A percentile compares a stretch with the other conserved stretches of the same genome.
phyloP scores from a whole-genome alignment of 1,284 basidiomycete species.

The Cryptococcus sp. region DNA sequence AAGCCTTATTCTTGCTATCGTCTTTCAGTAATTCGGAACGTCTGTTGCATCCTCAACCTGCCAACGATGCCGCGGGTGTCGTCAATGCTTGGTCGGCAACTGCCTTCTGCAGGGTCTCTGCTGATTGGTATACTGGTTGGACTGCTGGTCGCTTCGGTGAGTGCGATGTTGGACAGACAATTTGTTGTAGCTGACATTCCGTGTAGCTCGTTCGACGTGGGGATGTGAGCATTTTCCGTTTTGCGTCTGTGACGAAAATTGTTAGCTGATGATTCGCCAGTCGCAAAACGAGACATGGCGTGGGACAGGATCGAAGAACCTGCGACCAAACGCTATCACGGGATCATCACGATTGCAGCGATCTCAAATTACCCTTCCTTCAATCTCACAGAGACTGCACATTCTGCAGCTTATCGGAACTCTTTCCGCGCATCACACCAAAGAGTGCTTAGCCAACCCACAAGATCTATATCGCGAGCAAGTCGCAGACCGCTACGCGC shows the following conservation, averaged over 20 bases:
- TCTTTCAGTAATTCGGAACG: too few species aligned
- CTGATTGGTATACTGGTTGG: conserved; percentile 54
- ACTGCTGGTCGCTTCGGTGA: conserved; percentile 50
- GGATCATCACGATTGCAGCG: conserved; percentile 35
- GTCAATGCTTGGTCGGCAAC: conserved; percentile 28
- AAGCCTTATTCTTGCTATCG: too few species aligned
- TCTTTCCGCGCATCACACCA: conserved; percentile 83
- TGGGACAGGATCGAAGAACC: conserved; percentile 28
- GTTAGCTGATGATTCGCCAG: conserved; percentile 11
- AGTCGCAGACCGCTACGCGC: conserved; percentile 75
- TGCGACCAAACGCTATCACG: conserved; percentile 32
- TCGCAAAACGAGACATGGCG: conserved; percentile 31
- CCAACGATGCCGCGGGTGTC: too few species aligned
- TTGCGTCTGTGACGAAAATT: not conserved
- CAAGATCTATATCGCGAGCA: conserved; percentile 83
- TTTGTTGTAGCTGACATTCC: too few species aligned
- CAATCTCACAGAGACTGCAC: conserved; percentile 74
- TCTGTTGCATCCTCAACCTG: too few species aligned
- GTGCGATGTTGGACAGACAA: conserved; percentile 16
- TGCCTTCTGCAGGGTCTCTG: conserved; percentile 51
- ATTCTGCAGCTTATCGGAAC: conserved; percentile 82
- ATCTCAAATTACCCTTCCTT: conserved; percentile 58
- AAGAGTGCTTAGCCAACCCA: conserved; percentile 78
- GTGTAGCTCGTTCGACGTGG: conserved; percentile 31
- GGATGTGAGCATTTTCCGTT: conserved; percentile 20